Percentiles rank a stretch among this genome's conserved stretches.
Evolutionary conservation across 2,329 filamentous ascomycete genomes (phyloP).

Genomic region (Colletotrichum paranaense): DNA sequence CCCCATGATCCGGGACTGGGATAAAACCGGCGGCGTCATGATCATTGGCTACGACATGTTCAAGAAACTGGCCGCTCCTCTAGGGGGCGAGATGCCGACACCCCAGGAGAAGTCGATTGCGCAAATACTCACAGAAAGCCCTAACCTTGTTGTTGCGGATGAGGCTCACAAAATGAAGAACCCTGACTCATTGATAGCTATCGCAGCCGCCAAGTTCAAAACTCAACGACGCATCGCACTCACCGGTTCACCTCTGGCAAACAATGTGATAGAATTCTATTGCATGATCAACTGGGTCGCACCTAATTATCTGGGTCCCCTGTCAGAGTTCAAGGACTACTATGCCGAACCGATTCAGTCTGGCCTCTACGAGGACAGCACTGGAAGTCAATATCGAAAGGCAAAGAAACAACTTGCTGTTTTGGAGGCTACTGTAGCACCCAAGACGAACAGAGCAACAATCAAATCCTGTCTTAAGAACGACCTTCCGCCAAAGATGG

Average conservation of each 20-base stretch:
- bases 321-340: conserved; percentile 74
- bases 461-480: conserved; percentile 72
- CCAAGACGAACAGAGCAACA: conserved; percentile 82
- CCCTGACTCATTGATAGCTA: conserved; percentile 60
- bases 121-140: conserved; percentile 65
- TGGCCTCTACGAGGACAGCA: conserved; percentile 77
- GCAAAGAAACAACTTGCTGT: conserved; percentile 76
- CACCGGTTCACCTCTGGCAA: conserved; percentile 87
- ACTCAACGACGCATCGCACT: conserved; percentile 82
- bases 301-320: conserved; percentile 78
- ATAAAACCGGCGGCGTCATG: conserved; percentile 75
- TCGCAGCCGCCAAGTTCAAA: conserved; percentile 67
- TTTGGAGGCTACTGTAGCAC: conserved; percentile 77
- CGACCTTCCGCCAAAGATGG: conserved; percentile 79
- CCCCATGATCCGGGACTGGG: conserved; percentile 68
- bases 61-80: conserved; percentile 46
- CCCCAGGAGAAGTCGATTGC: conserved; percentile 31
- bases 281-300: conserved; percentile 91
- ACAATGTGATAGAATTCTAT: conserved; percentile 86
- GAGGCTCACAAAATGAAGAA: conserved; percentile 89
- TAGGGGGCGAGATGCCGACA: conserved; percentile 43
- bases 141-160: conserved; percentile 83
- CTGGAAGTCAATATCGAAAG: conserved; percentile 61
- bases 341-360: conserved; percentile 79
- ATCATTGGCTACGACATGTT: conserved; percentile 82